Percentiles rank a stretch among this genome's conserved stretches.
These are phyloP conservation scores for Pseudogymnoascus sp. DNA, from an alignment of 2,329 filamentous ascomycete genomes.

Conservation along the genomic window DNA sequence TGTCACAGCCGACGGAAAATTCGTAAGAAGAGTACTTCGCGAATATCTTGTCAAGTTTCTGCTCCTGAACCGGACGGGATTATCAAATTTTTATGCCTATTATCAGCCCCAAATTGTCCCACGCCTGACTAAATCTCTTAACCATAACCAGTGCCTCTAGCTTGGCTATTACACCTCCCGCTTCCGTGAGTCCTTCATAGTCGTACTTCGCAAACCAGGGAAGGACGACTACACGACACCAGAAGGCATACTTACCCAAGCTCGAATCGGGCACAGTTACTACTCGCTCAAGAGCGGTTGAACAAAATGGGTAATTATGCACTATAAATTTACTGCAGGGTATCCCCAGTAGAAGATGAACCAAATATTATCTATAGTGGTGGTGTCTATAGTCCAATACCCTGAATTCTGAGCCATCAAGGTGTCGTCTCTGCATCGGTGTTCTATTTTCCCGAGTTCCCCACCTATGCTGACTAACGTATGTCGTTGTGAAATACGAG, in stretches of 20 bases:
- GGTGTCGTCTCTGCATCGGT: not conserved
- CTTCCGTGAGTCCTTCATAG: not conserved
- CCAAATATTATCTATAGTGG: not conserved
- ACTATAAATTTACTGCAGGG: not conserved
- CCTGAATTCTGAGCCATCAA: not conserved
- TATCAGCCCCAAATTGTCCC: constrained; percentile 11
- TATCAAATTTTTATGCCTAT: constrained; percentile 16
- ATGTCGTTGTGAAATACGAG: too few relatives aligned
- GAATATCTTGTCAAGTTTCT: not conserved
- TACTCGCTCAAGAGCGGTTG: not conserved
- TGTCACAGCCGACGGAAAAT: not conserved
- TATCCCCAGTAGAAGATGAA: not conserved
- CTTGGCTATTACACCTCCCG: not conserved
- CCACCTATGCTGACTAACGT: too few relatives aligned
- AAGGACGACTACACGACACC: not conserved
- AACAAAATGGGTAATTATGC: not conserved
- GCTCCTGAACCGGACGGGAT: constrained; percentile 18
- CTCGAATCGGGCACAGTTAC: not conserved
- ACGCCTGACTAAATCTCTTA: constrained; percentile 13
- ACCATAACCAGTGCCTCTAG: constrained; percentile 12
- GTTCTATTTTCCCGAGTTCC: too few relatives aligned
- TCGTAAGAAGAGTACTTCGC: not conserved
- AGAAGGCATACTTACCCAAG: not conserved
- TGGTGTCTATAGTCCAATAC: too few relatives aligned
- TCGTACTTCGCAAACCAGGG: not conserved